Conservation (phyloP, 768 basidiomycete genomes). For the Suillus paluster region DNA sequence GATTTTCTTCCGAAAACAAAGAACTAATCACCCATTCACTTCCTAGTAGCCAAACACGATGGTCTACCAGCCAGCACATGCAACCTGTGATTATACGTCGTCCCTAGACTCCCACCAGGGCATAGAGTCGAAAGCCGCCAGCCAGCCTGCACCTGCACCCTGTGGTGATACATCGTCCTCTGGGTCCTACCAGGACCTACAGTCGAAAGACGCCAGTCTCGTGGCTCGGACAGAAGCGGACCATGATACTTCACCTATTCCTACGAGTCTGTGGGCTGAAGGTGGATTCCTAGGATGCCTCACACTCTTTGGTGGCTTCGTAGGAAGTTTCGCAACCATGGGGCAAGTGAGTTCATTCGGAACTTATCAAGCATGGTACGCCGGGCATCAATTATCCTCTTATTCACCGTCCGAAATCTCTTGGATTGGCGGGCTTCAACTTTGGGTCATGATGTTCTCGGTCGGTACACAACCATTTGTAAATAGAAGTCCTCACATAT, state of each 20-base stretch:
- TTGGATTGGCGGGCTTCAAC: slow-evolving; percentile 65
- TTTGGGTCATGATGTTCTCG: slow-evolving; percentile 65
- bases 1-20: neutral
- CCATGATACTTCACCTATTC: neutral
- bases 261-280: slow-evolving; percentile 3
- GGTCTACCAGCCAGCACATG: too few species aligned
- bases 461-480: slow-evolving; percentile 38
- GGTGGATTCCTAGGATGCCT: slow-evolving; percentile 7
- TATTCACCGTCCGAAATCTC: slow-evolving; percentile 57
- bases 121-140: neutral
- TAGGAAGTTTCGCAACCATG: slow-evolving; percentile 62
- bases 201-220: neutral
- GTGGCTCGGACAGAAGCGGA: neutral
- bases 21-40: neutral
- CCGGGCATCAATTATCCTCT: slow-evolving; percentile 51
- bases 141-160: neutral
- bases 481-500: slow-evolving; percentile 11
- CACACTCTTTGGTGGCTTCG: slow-evolving; percentile 45
- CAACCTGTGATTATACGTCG: neutral
- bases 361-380: slow-evolving; percentile 65
- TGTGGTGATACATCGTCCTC: neutral
- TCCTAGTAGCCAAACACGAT: too few species aligned
- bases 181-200: neutral
- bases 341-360: slow-evolving; percentile 70
- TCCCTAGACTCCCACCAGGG: neutral